These are phyloP conservation scores for Hypoxylon fragiforme DNA, from an alignment of 495 filamentous ascomycete genomes.

Conservation along the genomic window DNA sequence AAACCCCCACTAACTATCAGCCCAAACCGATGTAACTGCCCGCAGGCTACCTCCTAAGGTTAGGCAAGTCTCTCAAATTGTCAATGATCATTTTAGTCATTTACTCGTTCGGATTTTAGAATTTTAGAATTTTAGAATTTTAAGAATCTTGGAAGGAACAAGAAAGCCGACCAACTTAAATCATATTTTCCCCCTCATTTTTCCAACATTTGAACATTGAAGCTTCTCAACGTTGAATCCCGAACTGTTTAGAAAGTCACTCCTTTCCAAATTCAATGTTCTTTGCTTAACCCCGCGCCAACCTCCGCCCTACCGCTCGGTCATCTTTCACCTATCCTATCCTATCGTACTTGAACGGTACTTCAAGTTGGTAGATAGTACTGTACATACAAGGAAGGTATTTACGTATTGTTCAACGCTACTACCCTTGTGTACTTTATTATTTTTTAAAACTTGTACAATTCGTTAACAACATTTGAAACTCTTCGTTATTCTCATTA, in stretches of 20 bases:
- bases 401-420: no score
- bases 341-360: not conserved
- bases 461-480: no score
- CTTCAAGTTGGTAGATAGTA: no score
- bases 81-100: no score
- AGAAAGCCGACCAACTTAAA: not conserved
- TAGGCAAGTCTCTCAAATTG: no score
- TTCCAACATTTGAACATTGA: not conserved
- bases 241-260: not conserved
- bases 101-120: not conserved
- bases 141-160: not conserved
- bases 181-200: no score
- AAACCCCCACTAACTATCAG: slow-evolving; percentile 22
- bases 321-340: slow-evolving; percentile 15
- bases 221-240: no score
- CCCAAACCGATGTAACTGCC: slow-evolving; percentile 11
- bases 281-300: not conserved
- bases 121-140: not conserved
- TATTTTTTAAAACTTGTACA: not conserved
- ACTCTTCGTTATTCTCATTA: no score
- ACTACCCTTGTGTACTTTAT: not conserved
- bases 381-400: no score
- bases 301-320: not conserved
- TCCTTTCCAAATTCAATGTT: not conserved
- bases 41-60: slow-evolving; percentile 7